Base-by-base conservation (phyloP, 768 basidiomycete genomes). In the Myochromella boudieri region DNA sequence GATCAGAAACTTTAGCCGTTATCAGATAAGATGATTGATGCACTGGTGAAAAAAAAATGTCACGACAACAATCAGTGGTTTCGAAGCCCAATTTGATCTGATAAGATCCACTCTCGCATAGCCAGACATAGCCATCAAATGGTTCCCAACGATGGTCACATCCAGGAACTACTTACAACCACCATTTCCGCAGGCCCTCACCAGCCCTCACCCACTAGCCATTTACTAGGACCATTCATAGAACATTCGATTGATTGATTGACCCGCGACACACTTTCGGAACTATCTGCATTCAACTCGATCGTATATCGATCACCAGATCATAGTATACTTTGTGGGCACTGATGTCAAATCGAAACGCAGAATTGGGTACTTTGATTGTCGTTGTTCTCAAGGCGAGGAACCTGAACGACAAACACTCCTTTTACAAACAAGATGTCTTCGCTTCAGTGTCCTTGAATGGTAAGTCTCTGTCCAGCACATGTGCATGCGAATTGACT, bases 401-500 rank as follows among this genome's bases (percentile, higher is more conserved):
- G 51, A 85, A 95, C 59, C 74, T 95, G 17, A 78, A 78, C 49
- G 87, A 95, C 68, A 87, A 84, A 42, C 88, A 87, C 55, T 82
- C 80, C 6, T 87, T 97, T 60, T 86, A 88, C 65, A 97, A 97
- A 64, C 93, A 95, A 61, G 89, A 95, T 65, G 92, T 88, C 1
- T 95, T 84, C 61, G 85, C 84, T 3, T 77, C 86, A 53, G 72
- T 82, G 5, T 68, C 72, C 2, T 66, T 94, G 17, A 77, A 76
- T 54, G 76, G 77, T 71, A 43, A 49, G 66, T 53, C 7, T 8
- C 28, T 41, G 2, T 24, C 10, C 26, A 28, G 37, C 1, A 15
- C 33, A 22, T 40, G 14, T 10, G 32, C 18, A 10, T 8, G n/a
- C n/a, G n/a, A n/a, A 18, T 28, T 25, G 44, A 25, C 14, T 5